Percentiles rank a stretch among this genome's conserved stretches.
Evolutionary conservation across 2,329 filamentous ascomycete species (phyloP).

Genomic region (Ceratocystis papillata): DNA sequence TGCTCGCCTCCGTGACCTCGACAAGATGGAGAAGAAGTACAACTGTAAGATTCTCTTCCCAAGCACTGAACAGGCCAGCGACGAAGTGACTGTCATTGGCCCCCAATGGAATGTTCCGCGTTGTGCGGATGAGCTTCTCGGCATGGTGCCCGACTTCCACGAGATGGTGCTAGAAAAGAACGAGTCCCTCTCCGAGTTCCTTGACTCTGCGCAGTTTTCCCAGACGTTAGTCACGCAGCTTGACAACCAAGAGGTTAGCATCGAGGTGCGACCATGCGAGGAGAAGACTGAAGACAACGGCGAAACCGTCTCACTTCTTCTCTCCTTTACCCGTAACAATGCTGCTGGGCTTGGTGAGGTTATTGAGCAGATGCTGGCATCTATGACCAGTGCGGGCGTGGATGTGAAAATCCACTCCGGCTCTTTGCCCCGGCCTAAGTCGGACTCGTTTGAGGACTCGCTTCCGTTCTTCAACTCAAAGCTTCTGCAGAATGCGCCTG

Average conservation of each 20-base stretch:
- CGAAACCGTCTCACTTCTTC: constrained; percentile 53
- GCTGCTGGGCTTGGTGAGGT: constrained; percentile 90
- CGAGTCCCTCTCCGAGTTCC: constrained; percentile 64
- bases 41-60: constrained; percentile 99
- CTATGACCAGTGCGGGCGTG: constrained; percentile 79
- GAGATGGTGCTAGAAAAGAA: constrained; percentile 75
- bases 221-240: constrained; percentile 73
- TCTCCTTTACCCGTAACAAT: constrained; percentile 91
- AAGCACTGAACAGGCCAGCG: constrained; percentile 92
- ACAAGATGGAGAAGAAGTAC: constrained; percentile 96
- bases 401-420: constrained; percentile 80
- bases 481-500: constrained; percentile 82
- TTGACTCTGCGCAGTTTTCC: constrained; percentile 71
- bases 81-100: constrained; percentile 88
- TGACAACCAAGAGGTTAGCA: constrained; percentile 80
- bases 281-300: constrained; percentile 48
- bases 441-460: constrained; percentile 95
- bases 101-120: constrained; percentile 97
- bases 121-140: constrained; percentile 89
- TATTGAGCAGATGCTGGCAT: constrained; percentile 82
- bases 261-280: constrained; percentile 53
- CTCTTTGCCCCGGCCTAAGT: constrained; percentile 94
- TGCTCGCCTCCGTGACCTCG: constrained; percentile 75
- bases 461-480: constrained; percentile 96
- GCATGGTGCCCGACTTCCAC: constrained; percentile 95